A percentile compares a stretch with the other conserved stretches of the same genome.
Conservation (phyloP, 23 red algal species). For the Gracilaria domingensis region DNA sequence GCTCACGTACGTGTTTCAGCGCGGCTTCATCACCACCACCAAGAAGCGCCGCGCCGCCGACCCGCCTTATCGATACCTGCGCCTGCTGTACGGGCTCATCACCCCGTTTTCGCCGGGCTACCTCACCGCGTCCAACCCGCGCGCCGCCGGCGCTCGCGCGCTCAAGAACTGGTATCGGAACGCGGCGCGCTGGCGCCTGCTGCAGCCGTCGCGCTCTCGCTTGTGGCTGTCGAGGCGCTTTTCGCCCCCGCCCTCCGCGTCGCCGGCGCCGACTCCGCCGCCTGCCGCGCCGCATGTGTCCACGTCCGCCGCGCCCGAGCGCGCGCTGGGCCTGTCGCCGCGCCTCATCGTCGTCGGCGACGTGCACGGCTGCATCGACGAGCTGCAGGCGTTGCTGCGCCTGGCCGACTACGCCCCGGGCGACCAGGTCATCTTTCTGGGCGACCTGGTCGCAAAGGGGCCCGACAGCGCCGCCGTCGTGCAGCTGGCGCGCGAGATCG, state of each 20-base stretch:
- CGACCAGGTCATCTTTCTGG: conserved; percentile 90
- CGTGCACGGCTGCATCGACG: conserved; percentile 95
- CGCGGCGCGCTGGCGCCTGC: conserved; percentile 63
- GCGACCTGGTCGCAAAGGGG: conserved; percentile 97
- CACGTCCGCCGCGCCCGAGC: background rate
- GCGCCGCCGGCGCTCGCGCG: conserved; percentile 30
- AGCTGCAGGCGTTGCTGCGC: conserved; percentile 85
- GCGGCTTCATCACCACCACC: conserved; percentile 13
- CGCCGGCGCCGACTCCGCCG: background rate
- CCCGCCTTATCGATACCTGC: conserved; percentile 57
- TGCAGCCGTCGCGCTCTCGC: conserved; percentile 18
- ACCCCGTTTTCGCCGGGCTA: conserved; percentile 31
- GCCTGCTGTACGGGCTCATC: conserved; percentile 23
- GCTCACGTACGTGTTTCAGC: conserved; percentile 48
- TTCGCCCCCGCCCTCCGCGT: conserved; percentile 30
- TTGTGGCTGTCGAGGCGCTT: conserved; percentile 21
- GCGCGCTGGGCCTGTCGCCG: conserved; percentile 67
- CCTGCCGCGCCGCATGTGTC: background rate
- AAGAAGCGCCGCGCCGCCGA: conserved; percentile 29
- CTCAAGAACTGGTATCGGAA: conserved; percentile 59
- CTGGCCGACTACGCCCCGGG: conserved; percentile 87
- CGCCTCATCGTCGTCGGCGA: conserved; percentile 98
- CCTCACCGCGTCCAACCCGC: conserved; percentile 34
- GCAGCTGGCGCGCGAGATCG: conserved; percentile 85
- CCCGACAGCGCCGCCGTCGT: conserved; percentile 91